A percentile compares a stretch with the other conserved stretches of the same genome.
These are phyloP conservation scores for Coniochaeta sp. DNA, from an alignment of 2,329 filamentous ascomycete genomes.

Conservation along the genomic window DNA sequence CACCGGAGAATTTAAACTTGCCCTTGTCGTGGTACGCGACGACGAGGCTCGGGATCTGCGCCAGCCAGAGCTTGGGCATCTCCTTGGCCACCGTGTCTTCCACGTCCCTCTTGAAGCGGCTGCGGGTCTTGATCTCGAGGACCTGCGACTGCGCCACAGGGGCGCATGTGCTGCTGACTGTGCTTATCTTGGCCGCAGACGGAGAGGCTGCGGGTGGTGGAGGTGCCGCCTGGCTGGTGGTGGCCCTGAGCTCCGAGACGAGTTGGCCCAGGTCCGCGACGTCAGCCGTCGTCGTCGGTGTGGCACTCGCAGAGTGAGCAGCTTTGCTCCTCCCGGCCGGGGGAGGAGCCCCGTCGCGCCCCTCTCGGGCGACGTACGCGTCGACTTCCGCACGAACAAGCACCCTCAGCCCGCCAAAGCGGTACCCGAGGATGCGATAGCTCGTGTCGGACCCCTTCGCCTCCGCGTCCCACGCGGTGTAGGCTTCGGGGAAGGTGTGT, in stretches of 20 bases:
- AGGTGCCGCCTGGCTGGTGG: not conserved
- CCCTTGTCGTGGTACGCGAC: slow-evolving; percentile 31
- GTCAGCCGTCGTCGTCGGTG: not conserved
- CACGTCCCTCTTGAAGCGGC: slow-evolving; percentile 12
- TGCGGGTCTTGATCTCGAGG: slow-evolving; percentile 39
- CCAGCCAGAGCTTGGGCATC: slow-evolving; percentile 33
- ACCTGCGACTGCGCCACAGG: slow-evolving; percentile 22
- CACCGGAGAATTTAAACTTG: no score
- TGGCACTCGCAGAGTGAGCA: not conserved
- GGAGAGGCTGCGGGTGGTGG: not conserved
- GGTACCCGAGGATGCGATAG: slow-evolving; percentile 53
- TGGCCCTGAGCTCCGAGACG: slow-evolving; percentile 1
- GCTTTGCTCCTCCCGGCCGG: not conserved
- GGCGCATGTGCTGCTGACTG: slow-evolving; percentile 13
- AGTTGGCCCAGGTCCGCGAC: slow-evolving; percentile 2
- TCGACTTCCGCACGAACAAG: slow-evolving; percentile 52
- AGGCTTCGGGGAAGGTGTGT: slow-evolving; percentile 58
- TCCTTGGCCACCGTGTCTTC: slow-evolving; percentile 24
- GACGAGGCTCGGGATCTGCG: slow-evolving; percentile 30
- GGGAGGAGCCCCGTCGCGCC: not conserved
- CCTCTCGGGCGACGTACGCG: slow-evolving; percentile 36
- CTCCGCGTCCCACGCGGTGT: slow-evolving; percentile 54
- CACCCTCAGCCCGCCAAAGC: slow-evolving; percentile 43
- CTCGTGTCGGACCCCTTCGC: slow-evolving; percentile 51
- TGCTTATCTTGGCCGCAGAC: slow-evolving; percentile 6